phyloP scores from a whole-genome alignment of 805 yeast species.

The Candida boleticola region DNA sequence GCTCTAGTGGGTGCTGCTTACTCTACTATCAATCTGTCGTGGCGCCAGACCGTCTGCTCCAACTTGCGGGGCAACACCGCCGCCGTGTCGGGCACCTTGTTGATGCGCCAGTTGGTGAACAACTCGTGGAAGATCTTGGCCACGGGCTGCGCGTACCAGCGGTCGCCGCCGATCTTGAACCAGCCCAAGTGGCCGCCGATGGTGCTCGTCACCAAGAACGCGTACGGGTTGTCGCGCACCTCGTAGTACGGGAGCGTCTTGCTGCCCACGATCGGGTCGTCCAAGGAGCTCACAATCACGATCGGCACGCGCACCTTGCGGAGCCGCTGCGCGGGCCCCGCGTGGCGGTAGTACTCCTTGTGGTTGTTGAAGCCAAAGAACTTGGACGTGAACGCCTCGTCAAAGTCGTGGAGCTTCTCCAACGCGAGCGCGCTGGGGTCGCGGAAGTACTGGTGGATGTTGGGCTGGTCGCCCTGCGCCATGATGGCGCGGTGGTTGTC shows the following conservation, averaged over 20 bases:
- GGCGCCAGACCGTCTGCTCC: neutral
- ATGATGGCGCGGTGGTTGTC: slow-evolving; percentile 29
- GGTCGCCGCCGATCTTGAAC: slow-evolving; percentile 29
- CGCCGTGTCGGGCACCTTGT: neutral
- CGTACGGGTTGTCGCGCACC: slow-evolving; percentile 53
- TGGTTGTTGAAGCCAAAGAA: slow-evolving; percentile 63
- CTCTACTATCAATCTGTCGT: slow-evolving; percentile 1
- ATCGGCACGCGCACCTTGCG: slow-evolving; percentile 59
- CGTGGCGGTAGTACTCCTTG: slow-evolving; percentile 61
- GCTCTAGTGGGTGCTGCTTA: too few species aligned
- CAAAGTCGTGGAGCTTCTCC: slow-evolving; percentile 50
- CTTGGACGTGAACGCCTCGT: slow-evolving; percentile 57
- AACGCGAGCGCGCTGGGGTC: slow-evolving; percentile 31
- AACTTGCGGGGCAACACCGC: neutral
- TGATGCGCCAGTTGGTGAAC: slow-evolving; percentile 22
- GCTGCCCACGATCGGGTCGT: slow-evolving; percentile 65
- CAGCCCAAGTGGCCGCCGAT: slow-evolving; percentile 72
- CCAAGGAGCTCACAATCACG: slow-evolving; percentile 56
- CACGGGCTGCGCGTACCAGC: slow-evolving; percentile 42
- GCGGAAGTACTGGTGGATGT: slow-evolving; percentile 23
- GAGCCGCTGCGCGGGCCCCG: slow-evolving; percentile 58
- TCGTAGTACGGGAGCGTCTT: slow-evolving; percentile 52
- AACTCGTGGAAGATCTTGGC: slow-evolving; percentile 32
- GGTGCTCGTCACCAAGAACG: slow-evolving; percentile 55
- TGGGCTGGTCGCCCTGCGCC: slow-evolving; percentile 17